Evolutionary conservation across 2,329 filamentous ascomycete genomes (phyloP), one percentile per base, ranked within the genome.

Genomic region (Alternaria alternata): DNA sequence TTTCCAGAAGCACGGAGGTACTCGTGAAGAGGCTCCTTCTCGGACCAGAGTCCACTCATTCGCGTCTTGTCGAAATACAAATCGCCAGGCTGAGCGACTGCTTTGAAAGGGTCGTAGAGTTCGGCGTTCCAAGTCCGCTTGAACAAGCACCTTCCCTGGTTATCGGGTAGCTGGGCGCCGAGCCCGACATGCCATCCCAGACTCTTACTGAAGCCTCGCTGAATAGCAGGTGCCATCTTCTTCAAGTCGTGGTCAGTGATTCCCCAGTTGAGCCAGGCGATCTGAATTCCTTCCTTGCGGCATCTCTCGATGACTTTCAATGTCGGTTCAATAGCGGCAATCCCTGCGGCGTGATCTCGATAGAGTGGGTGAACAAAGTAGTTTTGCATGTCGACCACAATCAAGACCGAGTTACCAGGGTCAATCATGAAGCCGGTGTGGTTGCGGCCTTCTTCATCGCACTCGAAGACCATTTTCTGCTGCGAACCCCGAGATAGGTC

Each of bases 341-440:
- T 54, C 4, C 73, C 71, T 53, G 71, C 69, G 3, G 67, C 63
- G 47, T 77, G 74, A 39, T 75, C 61, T 34, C 69, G 70, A 54
- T 74, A 74, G 7, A 70, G 60, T 4, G 73, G 72, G 46, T 76
- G 66, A 46, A 81, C 65, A 63, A 81, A 81, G 68, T 80, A 81
- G 66, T 81, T 81, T 57, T 81, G 79, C 79, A 81, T 81, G 65
- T 81, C 79, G 53, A 81, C 74, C 32, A 81, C 68, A 28, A 81
- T 74, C 30, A 81, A 64, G 26, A 80, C 70, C 2, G 79, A 77
- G 36, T 69, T 77, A 52, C 70, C 74, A 6, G 79, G 79, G 63
- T 81, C 77, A 56, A 81, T 79, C 61, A 78, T 72, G 67, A 79
- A 78, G 42, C 79, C 79, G 18, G 74, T 75, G 63, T 81, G 79